Base-by-base conservation (phyloP, 1,139 yeast genomes). In the Geotrichum cucujoidarum region DNA sequence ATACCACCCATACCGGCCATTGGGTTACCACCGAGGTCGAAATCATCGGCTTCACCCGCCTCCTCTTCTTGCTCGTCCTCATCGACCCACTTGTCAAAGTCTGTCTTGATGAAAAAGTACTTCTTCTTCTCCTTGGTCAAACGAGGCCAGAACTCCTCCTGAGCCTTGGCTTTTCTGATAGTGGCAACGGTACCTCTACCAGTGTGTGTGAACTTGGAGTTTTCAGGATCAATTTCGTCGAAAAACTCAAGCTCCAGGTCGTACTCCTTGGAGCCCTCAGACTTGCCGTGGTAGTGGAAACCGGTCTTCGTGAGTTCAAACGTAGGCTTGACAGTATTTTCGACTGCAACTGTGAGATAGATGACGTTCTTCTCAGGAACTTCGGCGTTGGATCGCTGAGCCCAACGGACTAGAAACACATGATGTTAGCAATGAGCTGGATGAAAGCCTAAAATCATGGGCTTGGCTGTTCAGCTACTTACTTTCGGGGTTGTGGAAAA, bases 1-100 rank as follows among this genome's bases (percentile, higher is more conserved):
- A 52, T 50, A 22, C 63, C 63, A 25, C 60, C 64, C 47, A 48
- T 42, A 18, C 63, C 68, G 34, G 66, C 69, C 45, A 53, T 43
- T 33, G 58, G 61, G 55, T 61, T 53, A 24, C 57, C 62, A 50
- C 62, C 63, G 57, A 63, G 60, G 55, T 65, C 65, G 33, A 60
- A 54, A 18, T 71, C 75, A 34, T 68, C 70, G 52, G 65, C 64
- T 17, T 60, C 65, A 44, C 57, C 57, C 11, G 75, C 80, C 16
- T 72, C 81, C 7, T 69, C 87, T 40, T 85, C 88, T 68, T 87
- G 95, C 68, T 88, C 95, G 62, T 89, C 96, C 72, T 88, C 95
- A 64, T 88, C 95, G 40, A 84, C 94, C 98, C 98, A 92, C 68
- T 83, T 86, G 72, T 90, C 96, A 63, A 92, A 92, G 65, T 92